phyloP scores from a whole-genome alignment of 148 eudicot genomes.

The Chenopodium formosanum region DNA sequence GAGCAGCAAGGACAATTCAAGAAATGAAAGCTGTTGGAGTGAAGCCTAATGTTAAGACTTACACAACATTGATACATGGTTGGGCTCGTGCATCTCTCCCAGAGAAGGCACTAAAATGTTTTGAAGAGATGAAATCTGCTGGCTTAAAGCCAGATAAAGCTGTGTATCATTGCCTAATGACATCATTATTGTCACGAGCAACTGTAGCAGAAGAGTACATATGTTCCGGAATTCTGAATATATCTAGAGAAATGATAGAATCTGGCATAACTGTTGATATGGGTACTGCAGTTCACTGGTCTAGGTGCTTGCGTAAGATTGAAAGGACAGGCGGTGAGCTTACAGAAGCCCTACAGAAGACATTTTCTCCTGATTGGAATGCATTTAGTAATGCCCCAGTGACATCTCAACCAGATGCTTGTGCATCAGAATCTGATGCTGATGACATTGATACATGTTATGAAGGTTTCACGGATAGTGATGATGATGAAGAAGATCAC shows the following conservation, averaged over 20 bases:
- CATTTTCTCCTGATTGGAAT: constrained; percentile 96
- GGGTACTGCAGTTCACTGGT: constrained; percentile 98
- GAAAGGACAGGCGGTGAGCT: constrained; percentile 80
- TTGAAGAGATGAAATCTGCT: constrained; percentile 64
- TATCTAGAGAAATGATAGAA: constrained; percentile 77
- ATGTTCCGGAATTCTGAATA: constrained; percentile 53
- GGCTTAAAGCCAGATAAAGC: constrained; percentile 88
- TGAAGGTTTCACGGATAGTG: constrained; percentile 33
- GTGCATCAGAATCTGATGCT: constrained; percentile 31
- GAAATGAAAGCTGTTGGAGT: constrained; percentile 84
- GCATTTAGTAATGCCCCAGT: constrained; percentile 35
- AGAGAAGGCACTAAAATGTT: constrained; percentile 84
- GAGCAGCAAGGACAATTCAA: constrained; percentile 62
- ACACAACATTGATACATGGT: constrained; percentile 86
- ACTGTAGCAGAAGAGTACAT: constrained; percentile 84
- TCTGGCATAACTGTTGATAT: constrained; percentile 76
- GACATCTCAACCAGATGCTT: constrained; percentile 26
- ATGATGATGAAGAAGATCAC: constrained; percentile 22
- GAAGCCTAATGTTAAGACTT: constrained; percentile 82
- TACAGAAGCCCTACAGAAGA: constrained; percentile 91
- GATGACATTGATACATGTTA: constrained; percentile 32
- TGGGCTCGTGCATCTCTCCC: constrained; percentile 96
- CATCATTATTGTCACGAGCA: constrained; percentile 83
- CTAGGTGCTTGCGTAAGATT: constrained; percentile 78
- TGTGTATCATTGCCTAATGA: constrained; percentile 90